These are phyloP conservation scores for Lasiodiplodia gonubiensis DNA, from an alignment of 2,329 filamentous ascomycete species.

Conservation along the genomic window DNA sequence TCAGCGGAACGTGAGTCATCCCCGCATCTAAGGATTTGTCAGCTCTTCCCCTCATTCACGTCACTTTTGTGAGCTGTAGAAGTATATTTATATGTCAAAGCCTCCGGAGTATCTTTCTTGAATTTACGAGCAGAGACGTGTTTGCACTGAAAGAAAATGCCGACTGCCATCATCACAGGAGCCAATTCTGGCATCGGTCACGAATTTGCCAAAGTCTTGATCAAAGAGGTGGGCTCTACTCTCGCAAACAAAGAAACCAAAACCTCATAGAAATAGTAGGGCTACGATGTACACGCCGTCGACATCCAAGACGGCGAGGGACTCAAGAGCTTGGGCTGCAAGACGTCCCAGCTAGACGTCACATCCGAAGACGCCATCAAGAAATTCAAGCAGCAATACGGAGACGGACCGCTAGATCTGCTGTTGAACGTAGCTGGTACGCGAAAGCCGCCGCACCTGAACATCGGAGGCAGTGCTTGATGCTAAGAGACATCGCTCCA, in stretches of 20 bases:
- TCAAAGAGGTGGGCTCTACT: slow-evolving; percentile 35
- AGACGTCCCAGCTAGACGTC: slow-evolving; percentile 43
- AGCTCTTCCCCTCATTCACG: background rate
- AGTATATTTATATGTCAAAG: background rate
- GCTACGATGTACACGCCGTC: slow-evolving; percentile 42
- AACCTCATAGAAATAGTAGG: slow-evolving; percentile 31
- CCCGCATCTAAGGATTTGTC: slow-evolving; percentile 17
- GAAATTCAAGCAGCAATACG: slow-evolving; percentile 39
- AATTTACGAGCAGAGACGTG: background rate
- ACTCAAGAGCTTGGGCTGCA: slow-evolving; percentile 41
- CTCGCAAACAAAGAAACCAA: background rate
- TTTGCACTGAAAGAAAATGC: slow-evolving; percentile 37
- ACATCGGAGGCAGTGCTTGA: background rate
- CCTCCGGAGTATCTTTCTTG: background rate
- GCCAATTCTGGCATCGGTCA: slow-evolving; percentile 51
- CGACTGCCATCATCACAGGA: slow-evolving; percentile 50
- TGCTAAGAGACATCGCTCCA: background rate
- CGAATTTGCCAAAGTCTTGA: slow-evolving; percentile 41
- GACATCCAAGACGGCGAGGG: slow-evolving; percentile 39
- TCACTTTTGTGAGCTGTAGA: background rate
- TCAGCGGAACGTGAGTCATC: background rate
- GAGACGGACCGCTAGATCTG: slow-evolving; percentile 43
- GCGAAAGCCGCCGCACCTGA: background rate
- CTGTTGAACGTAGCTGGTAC: slow-evolving; percentile 47
- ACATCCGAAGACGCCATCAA: slow-evolving; percentile 43